phyloP scores from a whole-genome alignment of 2,329 filamentous ascomycete genomes.

The Aspergillaceae sp. region DNA sequence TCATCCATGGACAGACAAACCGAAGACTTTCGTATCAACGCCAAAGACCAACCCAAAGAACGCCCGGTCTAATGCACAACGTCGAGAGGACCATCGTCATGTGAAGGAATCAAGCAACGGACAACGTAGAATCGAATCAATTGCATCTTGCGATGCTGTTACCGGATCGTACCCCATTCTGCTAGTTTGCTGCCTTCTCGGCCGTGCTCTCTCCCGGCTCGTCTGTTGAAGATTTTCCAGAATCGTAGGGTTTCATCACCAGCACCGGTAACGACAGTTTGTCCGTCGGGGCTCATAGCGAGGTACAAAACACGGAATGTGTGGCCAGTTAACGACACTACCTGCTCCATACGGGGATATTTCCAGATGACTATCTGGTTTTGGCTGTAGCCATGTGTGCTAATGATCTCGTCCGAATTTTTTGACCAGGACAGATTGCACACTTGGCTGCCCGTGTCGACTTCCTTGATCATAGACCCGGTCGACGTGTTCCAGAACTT shows the following conservation, averaged over 20 bases:
- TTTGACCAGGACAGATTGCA: constrained; percentile 97
- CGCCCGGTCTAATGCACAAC: constrained; percentile 29
- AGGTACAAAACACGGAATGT: constrained; percentile 94
- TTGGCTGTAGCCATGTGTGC: constrained; percentile 92
- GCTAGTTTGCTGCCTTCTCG: constrained; percentile 59
- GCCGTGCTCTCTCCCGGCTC: constrained; percentile 60
- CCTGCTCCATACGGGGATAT: constrained; percentile 95
- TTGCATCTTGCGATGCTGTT: constrained; percentile 1
- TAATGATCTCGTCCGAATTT: constrained; percentile 95
- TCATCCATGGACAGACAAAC: constrained; percentile 13
- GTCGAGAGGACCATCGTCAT: constrained; percentile 6
- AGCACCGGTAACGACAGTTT: constrained; percentile 88
- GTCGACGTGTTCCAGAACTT: constrained; percentile 95
- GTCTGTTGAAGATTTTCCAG: constrained; percentile 90
- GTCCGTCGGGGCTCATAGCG: constrained; percentile 93
- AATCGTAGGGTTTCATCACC: constrained; percentile 94
- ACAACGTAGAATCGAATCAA: constrained; percentile 7
- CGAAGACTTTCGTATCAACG: constrained; percentile 15
- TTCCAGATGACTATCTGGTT: constrained; percentile 99
- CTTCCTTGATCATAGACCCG: constrained; percentile 71
- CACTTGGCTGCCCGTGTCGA: constrained; percentile 97
- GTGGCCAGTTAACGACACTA: constrained; percentile 88
- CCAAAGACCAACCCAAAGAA: constrained; percentile 16
- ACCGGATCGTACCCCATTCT: constrained; percentile 77
- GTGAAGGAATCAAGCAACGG: constrained; percentile 3